These are phyloP conservation scores for Hypoxylon sp. DNA, from an alignment of 2,329 filamentous ascomycete species.

Conservation along the genomic window DNA sequence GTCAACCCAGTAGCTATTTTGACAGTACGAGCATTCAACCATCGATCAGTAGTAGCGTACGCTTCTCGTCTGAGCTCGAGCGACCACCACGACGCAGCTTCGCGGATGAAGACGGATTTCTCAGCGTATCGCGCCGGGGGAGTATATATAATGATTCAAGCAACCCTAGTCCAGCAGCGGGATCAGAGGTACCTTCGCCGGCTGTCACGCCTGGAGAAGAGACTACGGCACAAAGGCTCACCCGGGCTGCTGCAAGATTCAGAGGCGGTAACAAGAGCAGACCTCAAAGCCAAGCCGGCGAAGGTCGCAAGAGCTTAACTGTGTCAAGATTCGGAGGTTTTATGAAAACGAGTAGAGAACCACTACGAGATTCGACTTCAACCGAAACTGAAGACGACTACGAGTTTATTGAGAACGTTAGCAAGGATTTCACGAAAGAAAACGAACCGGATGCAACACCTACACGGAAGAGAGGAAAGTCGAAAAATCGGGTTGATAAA, in stretches of 20 bases:
- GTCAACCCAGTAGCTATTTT: constrained; percentile 63
- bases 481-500: constrained; percentile 44
- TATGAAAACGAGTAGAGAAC: constrained; percentile 67
- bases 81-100: constrained; percentile 64
- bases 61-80: constrained; percentile 70
- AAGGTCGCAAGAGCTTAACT: constrained; percentile 70
- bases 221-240: constrained; percentile 67
- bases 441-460: constrained; percentile 39
- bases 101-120: constrained; percentile 60
- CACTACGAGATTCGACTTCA: constrained; percentile 54
- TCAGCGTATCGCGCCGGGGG: constrained; percentile 60
- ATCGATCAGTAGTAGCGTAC: constrained; percentile 63
- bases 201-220: constrained; percentile 67
- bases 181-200: constrained; percentile 57
- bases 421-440: constrained; percentile 44
- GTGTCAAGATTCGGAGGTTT: constrained; percentile 70
- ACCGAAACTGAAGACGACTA: constrained; percentile 48
- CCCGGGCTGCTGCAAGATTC: constrained; percentile 71
- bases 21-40: constrained; percentile 57
- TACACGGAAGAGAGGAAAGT: constrained; percentile 47
- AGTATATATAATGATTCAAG: constrained; percentile 67
- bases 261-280: constrained; percentile 66
- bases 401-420: constrained; percentile 48
- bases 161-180: constrained; percentile 57
- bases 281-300: constrained; percentile 71